Conservation (phyloP, 495 filamentous ascomycete genomes). For the Zalerion maritima region DNA sequence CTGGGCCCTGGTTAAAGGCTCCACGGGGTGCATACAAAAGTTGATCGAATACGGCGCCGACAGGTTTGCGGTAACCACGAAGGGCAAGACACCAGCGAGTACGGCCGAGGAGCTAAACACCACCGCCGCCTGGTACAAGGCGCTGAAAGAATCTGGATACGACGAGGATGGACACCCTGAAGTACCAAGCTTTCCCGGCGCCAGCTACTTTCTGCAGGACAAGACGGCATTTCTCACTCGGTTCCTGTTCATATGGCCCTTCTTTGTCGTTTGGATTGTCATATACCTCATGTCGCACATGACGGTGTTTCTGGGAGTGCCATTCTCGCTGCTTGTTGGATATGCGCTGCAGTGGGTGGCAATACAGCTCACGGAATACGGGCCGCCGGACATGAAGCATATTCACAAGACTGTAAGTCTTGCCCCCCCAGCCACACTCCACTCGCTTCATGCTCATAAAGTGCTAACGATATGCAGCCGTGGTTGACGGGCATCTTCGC, state of each 20-base stretch:
- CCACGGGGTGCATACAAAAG: constrained; percentile 71
- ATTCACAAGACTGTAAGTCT: constrained; percentile 69
- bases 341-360: constrained; percentile 68
- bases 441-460: constrained; percentile 2
- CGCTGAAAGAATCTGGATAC: constrained; percentile 73
- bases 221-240: constrained; percentile 59
- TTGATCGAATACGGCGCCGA: constrained; percentile 89
- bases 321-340: constrained; percentile 46
- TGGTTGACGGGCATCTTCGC: constrained; percentile 91
- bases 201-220: constrained; percentile 49
- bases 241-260: constrained; percentile 86
- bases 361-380: constrained; percentile 61
- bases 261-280: constrained; percentile 52
- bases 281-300: constrained; percentile 60
- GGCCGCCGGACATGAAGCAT: constrained; percentile 70
- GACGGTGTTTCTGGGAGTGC: constrained; percentile 60
- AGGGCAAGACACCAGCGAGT: constrained; percentile 73
- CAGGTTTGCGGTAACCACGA: constrained; percentile 69
- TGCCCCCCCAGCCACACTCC: constrained; percentile 1
- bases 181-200: constrained; percentile 41
- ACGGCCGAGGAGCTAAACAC: constrained; percentile 87
- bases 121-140: constrained; percentile 62
- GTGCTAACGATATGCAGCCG: constrained; percentile 38
- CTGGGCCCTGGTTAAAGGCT: constrained; percentile 92
- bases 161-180: constrained; percentile 60